Evolutionary conservation across 2,329 filamentous ascomycete genomes (phyloP), one percentile per base, ranked within the genome.

Genomic region (Metarhizium anisopliae): DNA sequence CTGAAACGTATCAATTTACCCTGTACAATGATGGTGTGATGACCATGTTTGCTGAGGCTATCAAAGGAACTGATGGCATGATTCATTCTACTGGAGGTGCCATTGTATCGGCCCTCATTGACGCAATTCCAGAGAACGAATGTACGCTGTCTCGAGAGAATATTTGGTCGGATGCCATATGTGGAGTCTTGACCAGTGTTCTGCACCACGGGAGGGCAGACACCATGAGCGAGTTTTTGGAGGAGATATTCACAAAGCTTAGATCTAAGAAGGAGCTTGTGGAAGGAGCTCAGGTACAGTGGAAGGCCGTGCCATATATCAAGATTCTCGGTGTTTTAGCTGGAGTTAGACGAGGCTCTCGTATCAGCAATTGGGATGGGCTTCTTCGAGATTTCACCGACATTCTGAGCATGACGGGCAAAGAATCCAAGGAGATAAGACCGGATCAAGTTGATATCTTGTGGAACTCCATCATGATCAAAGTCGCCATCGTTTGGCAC

Each of bases 11-110:
- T 45, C 80, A 85, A 58, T 82, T 82, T 58, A 75, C 77, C 13
- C 77, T 90, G 14, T 96, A 96, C 68, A 86, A 87, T 59, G 85
- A 95, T 67, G 94, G 93, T 55, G 71, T 96, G 50, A 96, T 96
- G 90, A 89, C 84, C 18, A 86, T 97, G 77, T 90, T 96, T 65
- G 85, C 90, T 4, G 93, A 97, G 70, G 86, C 92, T 8, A 79
- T 83, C 62, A 86, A 87, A 69, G 80, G 83, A 16, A 78, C 83
- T 14, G 82, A 83, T 2, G 64, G 77, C 51, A 77, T 75, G 1
- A 70, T 86, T 50, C 83, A 86, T 63, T 86, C 84, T 2, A 79
- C 78, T 14, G 83, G 80, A 2, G 68, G 79, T 2, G 74, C 78
- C 7, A 74, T 85, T 14, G 73, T 84, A 54, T 70, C 72, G 42